A percentile compares a stretch with the other conserved stretches of the same genome.
phyloP scores from a whole-genome alignment of 352 stramenopile species.

The Heterotrichella gracilis region DNA sequence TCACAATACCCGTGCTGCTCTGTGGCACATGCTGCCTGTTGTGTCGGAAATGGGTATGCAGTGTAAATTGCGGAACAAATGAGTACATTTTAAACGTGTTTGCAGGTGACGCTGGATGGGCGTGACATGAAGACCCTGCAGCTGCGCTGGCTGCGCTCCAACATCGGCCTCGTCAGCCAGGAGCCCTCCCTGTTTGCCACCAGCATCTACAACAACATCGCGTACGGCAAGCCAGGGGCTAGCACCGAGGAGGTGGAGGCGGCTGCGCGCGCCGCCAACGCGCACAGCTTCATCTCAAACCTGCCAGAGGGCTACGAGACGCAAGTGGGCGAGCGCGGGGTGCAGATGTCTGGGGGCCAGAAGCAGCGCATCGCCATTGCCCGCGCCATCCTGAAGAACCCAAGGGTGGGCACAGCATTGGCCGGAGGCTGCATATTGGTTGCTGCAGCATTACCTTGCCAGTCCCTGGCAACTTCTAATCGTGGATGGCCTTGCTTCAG shows the following conservation, averaged over 20 bases:
- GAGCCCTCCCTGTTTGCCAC: slow-evolving; percentile 54
- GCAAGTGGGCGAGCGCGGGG: slow-evolving; percentile 41
- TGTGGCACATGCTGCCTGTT: too few species aligned
- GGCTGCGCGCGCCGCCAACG: slow-evolving; percentile 40
- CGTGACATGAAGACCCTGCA: slow-evolving; percentile 20
- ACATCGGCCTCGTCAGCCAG: slow-evolving; percentile 39
- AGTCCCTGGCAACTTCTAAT: too few species aligned
- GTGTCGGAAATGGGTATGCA: too few species aligned
- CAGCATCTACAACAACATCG: slow-evolving; percentile 22
- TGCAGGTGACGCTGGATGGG: slow-evolving; percentile 19
- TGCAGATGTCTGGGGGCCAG: slow-evolving; percentile 57
- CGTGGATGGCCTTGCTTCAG: too few species aligned
- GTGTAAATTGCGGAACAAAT: too few species aligned
- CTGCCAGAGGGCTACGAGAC: slow-evolving; percentile 53
- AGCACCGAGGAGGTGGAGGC: slow-evolving; percentile 34
- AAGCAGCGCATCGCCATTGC: slow-evolving; percentile 68
- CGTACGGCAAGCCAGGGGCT: slow-evolving; percentile 22
- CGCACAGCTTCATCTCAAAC: slow-evolving; percentile 47
- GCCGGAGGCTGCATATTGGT: too few species aligned
- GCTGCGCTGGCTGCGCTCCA: slow-evolving; percentile 17
- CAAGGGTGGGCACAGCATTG: too few species aligned
- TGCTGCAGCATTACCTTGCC: too few species aligned
- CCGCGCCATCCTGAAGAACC: slow-evolving; percentile 48
- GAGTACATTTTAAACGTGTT: too few species aligned
- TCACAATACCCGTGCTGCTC: too few species aligned